Conservation (phyloP, 371 early-diverging fungal genomes). For the Mortierella sp. region DNA sequence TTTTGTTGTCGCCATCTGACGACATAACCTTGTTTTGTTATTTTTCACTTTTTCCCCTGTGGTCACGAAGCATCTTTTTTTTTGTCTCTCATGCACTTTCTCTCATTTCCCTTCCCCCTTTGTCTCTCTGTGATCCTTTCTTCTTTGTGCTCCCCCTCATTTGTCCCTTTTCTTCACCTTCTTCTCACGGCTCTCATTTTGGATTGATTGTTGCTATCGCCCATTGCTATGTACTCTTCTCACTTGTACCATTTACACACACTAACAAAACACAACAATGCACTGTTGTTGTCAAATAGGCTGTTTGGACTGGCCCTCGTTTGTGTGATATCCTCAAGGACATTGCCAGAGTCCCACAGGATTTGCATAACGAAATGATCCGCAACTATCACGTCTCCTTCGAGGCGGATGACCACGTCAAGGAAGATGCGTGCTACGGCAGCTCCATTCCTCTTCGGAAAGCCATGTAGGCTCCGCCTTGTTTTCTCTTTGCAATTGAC, state of each 20-base stretch:
- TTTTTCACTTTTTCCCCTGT: not conserved
- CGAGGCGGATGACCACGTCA: slow-evolving; percentile 80
- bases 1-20: slow-evolving; percentile 34
- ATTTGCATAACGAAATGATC: slow-evolving; percentile 49
- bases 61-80: not conserved
- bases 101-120: not conserved
- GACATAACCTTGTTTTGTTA: slow-evolving; percentile 44
- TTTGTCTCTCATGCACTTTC: not conserved
- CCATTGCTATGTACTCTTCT: not conserved
- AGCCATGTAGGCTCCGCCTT: slow-evolving; percentile 68
- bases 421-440: slow-evolving; percentile 82
- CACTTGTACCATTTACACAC: not conserved
- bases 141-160: slow-evolving; percentile 3
- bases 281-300: slow-evolving; percentile 39
- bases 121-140: not conserved
- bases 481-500: not conserved
- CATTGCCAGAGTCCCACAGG: slow-evolving; percentile 61
- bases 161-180: not conserved
- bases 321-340: slow-evolving; percentile 80
- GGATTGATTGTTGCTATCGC: not conserved
- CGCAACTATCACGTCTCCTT: slow-evolving; percentile 78
- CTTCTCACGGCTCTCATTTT: not conserved
- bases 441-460: slow-evolving; percentile 86
- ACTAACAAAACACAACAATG: not conserved
- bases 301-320: slow-evolving; percentile 84